Evolutionary conservation across 768 basidiomycete species (phyloP), one percentile per base, ranked within the genome.

Genomic region (Rhizopogon vinicolor): DNA sequence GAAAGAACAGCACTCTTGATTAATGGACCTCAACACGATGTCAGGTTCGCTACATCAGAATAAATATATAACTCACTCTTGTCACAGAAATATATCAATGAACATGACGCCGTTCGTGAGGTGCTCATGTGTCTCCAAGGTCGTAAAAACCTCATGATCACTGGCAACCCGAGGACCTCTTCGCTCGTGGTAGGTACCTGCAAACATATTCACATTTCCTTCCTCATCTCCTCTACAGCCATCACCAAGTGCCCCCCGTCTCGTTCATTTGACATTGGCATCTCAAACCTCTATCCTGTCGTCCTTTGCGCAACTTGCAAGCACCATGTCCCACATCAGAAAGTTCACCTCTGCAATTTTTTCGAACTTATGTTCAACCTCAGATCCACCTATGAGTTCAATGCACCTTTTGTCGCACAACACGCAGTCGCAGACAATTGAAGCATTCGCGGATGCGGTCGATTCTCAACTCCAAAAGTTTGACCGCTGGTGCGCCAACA

Each of bases 371-470:
- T 60, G 56, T 25, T 19, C 52, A 1, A 33, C 48, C 39, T 56
- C 58, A 14, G 55, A 59, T 65, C 65, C 56, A 7, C 58, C 62
- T 8, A 57, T 69, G 29, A 68, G 60, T 3, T 58, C 62, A 8
- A 53, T 37, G 44, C 61, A 51, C 40, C 50, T 73, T 44, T 57
- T 72, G 31, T 59, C 62, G 33, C 63, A 65, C 33, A 61, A 44
- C 48, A 58, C 58, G 54, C 44, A 60, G 9, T 82, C 84, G 9
- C 79, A 78, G 33, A 91, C 88, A 0, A 69, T 89, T n/a, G 89
- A 93, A 65, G 91, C 91, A 0, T 91, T 91, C 64, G 82, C 87
- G 1, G 89, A 91, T 53, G 89, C 89, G 0, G 71, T 92, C 44
- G 82, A 84, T 56, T 60, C 72, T 19, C 82, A 88, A 53, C 70